Base-by-base conservation (phyloP, 441 rosid genomes). In the Theobroma grandiflorum region DNA sequence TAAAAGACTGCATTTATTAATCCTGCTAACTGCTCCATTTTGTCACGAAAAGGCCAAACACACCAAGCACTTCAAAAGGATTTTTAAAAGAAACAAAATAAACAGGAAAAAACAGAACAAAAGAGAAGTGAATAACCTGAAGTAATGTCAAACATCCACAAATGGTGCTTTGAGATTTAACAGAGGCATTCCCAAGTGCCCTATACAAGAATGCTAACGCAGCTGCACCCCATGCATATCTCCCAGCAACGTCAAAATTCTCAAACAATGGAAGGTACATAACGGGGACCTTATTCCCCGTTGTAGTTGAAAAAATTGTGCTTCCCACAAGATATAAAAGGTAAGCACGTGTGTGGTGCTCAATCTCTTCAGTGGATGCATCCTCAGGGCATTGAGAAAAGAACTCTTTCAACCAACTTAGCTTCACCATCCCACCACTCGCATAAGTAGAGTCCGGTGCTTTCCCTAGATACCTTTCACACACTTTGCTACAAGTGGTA, bases 141-240 rank as follows among this genome's bases (percentile, higher is more conserved):
- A 97, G 88, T 70, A 97, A 86, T 35, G 99, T 97, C 88, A 97
- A 91, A 84, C 99, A 94, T 77, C 99, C 98, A 79, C 98, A 95
- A 31, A 94, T 94, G 14, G 99, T 97, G 85, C 99, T 95, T 83
- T 97, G 99, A 42, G 98, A 95, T 85, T 90, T 94, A 42, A 97
- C 96, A 74, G 98, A 95, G 78, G 99, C 99, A 85, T 97, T 97
- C 72, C 98, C 98, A 67, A 97, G 98, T 43, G 99, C 99, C 72
- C 98, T 91, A 61, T 97, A 97, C 82, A 97, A 85, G 89, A 95
- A 97, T 35, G 97, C 93, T 86, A 97, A 89, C 35, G 98, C 94
- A 20, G 98, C 98, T 40, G 99, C 97, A 58, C 98, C 99, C 98
- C 98, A 97, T 7, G 99, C 97, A 87, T 86, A 97, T 40, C 81